These are phyloP conservation scores for Scortechinia acanthostroma DNA, from an alignment of 2,329 filamentous ascomycete species.

Conservation along the genomic window DNA sequence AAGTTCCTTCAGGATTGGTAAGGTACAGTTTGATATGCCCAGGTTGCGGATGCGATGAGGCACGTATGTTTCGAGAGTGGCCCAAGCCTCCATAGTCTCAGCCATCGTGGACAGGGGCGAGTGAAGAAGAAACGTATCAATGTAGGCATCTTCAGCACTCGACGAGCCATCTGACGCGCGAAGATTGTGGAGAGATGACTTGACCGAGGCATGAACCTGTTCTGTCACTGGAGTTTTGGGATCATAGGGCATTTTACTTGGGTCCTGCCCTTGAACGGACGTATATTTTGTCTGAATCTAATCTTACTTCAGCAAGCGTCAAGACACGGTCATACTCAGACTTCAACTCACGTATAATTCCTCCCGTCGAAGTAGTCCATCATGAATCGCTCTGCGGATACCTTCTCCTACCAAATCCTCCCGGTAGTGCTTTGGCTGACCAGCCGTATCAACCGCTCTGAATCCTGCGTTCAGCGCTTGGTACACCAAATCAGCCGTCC, in stretches of 20 bases:
- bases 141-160: slow-evolving; percentile 27
- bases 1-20: slow-evolving; percentile 45
- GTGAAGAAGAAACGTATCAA: slow-evolving; percentile 74
- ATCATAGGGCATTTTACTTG: slow-evolving; percentile 49
- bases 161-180: slow-evolving; percentile 16
- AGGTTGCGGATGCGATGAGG: slow-evolving; percentile 56
- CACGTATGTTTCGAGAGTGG: slow-evolving; percentile 57
- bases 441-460: slow-evolving; percentile 69
- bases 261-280: slow-evolving; percentile 52
- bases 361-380: slow-evolving; percentile 23
- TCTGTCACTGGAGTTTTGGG: slow-evolving; percentile 44
- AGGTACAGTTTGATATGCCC: slow-evolving; percentile 70
- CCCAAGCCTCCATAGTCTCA: slow-evolving; percentile 59
- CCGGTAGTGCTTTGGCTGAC: slow-evolving; percentile 72
- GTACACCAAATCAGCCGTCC: slow-evolving; percentile 61
- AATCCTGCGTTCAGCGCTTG: slow-evolving; percentile 65
- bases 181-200: slow-evolving; percentile 60
- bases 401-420: slow-evolving; percentile 66
- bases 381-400: slow-evolving; percentile 49
- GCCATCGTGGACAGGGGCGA: slow-evolving; percentile 34
- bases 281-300: slow-evolving; percentile 82
- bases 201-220: slow-evolving; percentile 62
- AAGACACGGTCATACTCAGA: neutral
- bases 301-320: slow-evolving; percentile 3
- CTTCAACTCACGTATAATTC: neutral